A percentile compares a stretch with the other conserved stretches of the same genome.
Evolutionary conservation across 345 rosid species (phyloP).

Genomic region (Streptanthus diversifolius): DNA sequence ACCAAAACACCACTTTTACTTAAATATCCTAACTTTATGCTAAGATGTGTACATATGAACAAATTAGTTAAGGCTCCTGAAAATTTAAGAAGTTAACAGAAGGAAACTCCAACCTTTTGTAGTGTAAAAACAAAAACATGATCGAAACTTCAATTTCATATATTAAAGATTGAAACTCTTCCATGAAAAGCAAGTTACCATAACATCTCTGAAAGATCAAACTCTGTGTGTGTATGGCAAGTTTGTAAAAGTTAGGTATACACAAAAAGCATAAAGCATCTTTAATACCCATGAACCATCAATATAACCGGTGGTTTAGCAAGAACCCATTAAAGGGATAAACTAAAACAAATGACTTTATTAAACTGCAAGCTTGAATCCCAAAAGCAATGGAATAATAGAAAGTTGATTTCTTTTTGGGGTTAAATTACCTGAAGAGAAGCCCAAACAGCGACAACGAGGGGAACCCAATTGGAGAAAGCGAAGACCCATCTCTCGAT

Average conservation of each 20-base stretch:
- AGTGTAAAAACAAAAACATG: not conserved
- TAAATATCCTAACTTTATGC: not conserved
- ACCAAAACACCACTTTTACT: not conserved
- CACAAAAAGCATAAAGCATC: conserved; percentile 21
- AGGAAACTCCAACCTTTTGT: not conserved
- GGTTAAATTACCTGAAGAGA: conserved; percentile 63
- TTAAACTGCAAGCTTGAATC: not conserved
- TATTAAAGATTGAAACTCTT: conserved; percentile 3
- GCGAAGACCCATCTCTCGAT: conserved; percentile 88
- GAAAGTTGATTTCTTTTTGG: not conserved
- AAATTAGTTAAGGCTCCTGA: not conserved
- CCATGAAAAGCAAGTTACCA: conserved; percentile 6
- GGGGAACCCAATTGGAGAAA: conserved; percentile 91
- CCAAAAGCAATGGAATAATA: not conserved
- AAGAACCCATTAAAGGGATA: not conserved
- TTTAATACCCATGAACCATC: not conserved
- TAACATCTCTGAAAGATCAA: conserved; percentile 5
- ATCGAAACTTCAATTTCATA: not conserved
- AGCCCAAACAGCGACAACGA: conserved; percentile 84
- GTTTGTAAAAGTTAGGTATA: not conserved
- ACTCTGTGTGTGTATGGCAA: not conserved
- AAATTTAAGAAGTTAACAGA: not conserved
- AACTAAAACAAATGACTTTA: not conserved
- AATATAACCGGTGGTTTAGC: conserved; percentile 6
- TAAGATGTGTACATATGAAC: not conserved